Base-by-base conservation (phyloP, 1,284 basidiomycete genomes). In the Ustilago tritici region DNA sequence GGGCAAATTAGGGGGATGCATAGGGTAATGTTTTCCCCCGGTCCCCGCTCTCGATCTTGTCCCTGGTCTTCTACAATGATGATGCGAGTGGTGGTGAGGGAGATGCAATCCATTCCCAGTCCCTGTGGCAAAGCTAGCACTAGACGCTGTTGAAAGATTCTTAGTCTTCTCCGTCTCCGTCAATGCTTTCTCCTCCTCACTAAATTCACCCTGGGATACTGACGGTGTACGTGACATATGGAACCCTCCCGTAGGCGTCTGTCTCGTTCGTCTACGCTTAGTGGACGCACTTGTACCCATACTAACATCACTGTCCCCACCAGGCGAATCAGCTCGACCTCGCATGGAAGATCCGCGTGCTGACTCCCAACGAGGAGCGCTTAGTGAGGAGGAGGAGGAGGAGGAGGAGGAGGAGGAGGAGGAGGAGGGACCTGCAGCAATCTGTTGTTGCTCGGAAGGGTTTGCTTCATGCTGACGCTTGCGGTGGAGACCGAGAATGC, bases 381-480 rank as follows among this genome's bases (percentile, higher is more conserved):
- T 40, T 15, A 52, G 23, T 3, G 58, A 50, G 19, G 58, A 59
- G 14, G 60, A 59, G 4, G 65, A 70, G 3, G 67, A 59, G 4
- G 65, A 70, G 3, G 67, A 59, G 4, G 65, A 70, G 3, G 67
- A 59, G 4, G 65, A 70, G 2, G 23, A 56, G 15, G 59, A 50
- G 5, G 61, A 59, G 4, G 65, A 70, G 4, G 67, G 56, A 28
- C 64, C 70, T 5, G 67, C 70, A 8, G 61, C 49, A 46, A 72
- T 75, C 40, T 68, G 64, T 17, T 72, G 63, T 56, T 49, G 57
- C 17, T 70, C 72, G 23, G 34, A 47, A 8, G 56, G 46, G 15
- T 65, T 67, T 14, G 71, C 71, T 53, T 83, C 81, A 56, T 83
- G 81, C 55, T 75, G 68, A 3, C 82, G 70, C 65, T 83, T 82